A percentile compares a stretch with the other conserved stretches of the same genome.
Evolutionary conservation across 1,284 basidiomycete species (phyloP).

Genomic region (Peniophora sp.): DNA sequence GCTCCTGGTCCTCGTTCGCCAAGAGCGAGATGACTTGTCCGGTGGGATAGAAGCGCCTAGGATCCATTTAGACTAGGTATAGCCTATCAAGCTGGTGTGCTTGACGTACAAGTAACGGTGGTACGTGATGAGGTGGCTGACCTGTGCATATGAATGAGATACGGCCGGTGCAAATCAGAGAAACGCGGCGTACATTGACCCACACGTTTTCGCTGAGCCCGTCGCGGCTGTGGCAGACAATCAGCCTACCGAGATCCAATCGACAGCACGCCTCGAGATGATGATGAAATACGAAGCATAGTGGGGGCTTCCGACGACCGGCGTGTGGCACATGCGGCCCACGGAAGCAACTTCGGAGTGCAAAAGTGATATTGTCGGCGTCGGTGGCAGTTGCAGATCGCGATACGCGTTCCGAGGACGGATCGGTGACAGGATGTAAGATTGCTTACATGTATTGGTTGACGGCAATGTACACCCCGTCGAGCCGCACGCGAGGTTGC

Average conservation of each 20-base stretch:
- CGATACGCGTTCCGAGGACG: too few species aligned
- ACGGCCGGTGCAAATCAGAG: conserved; percentile 1
- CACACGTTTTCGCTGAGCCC: conserved; percentile 77
- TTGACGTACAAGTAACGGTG: conserved; percentile 72
- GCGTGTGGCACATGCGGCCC: too few species aligned
- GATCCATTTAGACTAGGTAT: neutral
- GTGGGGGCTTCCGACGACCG: neutral
- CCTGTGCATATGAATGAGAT: conserved; percentile 25
- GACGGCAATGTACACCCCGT: conserved; percentile 85
- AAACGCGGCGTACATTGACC: conserved; percentile 58
- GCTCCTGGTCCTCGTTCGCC: conserved; percentile 72
- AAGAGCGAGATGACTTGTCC: conserved; percentile 83
- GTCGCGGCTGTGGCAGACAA: conserved; percentile 42
- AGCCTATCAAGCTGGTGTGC: neutral
- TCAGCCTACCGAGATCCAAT: too few species aligned
- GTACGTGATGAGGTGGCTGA: conserved; percentile 72
- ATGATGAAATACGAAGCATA: neutral
- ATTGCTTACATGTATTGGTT: conserved; percentile 73
- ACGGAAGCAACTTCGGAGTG: neutral
- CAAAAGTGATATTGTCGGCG: conserved; percentile 3
- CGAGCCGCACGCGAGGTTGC: conserved; percentile 74
- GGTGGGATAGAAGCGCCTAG: conserved; percentile 81
- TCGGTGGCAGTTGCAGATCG: too few species aligned
- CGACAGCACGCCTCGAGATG: neutral
- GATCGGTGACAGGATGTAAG: neutral